Evolutionary conservation across 805 yeast species (phyloP), one percentile per base, ranked within the genome.

Genomic region (Myxozyma kluyveri): DNA sequence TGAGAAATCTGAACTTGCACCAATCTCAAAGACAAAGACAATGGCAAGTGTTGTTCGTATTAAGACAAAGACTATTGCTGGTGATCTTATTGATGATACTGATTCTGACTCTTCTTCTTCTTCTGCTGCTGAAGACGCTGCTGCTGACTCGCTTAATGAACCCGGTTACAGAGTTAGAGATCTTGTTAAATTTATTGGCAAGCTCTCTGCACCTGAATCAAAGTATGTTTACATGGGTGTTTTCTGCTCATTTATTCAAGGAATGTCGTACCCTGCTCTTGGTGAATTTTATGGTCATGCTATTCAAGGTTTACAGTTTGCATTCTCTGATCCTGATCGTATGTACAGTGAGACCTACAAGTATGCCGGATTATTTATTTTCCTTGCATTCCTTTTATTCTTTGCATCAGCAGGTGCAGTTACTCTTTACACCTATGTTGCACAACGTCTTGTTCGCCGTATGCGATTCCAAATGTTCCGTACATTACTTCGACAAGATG

Each of bases 301-400:
- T 17, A 42, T 56, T 18, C 58, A 56, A 37, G 57, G 56, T 7
- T 47, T 56, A 17, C 54, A 26, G 62, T 71, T 66, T 38, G 69
- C 69, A 2, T 60, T 73, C 45, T 56, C 69, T 1, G 51, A 50
- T 42, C 65, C 67, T 27, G 56, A 47, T 12, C 52, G 63, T 12
- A 70, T 72, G 74, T 66, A 72, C 62, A 59, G 39, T 0, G 64
- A 69, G 23, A 56, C 69, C 4, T 71, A 72, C 49, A 72, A 63
- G 47, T 73, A 71, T 45, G 74, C 72, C 17, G 55, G 59, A 10
- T 44, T 70, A 61, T 72, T 67, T 42, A 69, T 69, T 22, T 72
- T 71, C 22, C 69, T 70, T 50, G 65, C 68, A 47, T 61, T 68
- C 27, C 61, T 71, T 32, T 63, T 69, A 3, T 61, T 70, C 9